Percentiles rank a stretch among this genome's conserved stretches.
Conservation (phyloP, 1,284 basidiomycete species). For the Marasmius oreades region DNA sequence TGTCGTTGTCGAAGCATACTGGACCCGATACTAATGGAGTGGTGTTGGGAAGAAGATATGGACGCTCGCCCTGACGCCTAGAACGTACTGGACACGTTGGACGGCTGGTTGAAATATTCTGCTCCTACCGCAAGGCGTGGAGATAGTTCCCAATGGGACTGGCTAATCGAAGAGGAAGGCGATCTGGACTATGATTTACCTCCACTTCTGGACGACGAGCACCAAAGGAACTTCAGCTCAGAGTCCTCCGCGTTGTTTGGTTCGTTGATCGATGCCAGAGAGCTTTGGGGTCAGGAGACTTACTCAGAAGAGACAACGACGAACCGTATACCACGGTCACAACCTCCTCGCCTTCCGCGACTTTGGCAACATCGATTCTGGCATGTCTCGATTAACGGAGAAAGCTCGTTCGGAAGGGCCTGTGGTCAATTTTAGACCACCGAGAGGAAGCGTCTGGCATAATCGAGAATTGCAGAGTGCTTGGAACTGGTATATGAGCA, state of each 20-base stretch:
- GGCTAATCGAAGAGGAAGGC: not conserved
- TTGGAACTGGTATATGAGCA: not conserved
- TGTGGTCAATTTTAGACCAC: not conserved
- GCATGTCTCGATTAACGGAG: too few relatives aligned
- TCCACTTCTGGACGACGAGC: not conserved
- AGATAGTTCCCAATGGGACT: too few relatives aligned
- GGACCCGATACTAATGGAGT: slow-evolving; percentile 48
- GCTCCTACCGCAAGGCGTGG: not conserved
- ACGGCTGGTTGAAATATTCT: not conserved
- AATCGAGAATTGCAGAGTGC: not conserved
- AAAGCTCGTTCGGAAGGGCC: not conserved
- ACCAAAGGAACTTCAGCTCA: not conserved
- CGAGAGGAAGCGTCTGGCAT: not conserved
- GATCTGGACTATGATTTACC: not conserved
- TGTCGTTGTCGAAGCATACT: slow-evolving; percentile 62
- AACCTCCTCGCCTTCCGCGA: not conserved
- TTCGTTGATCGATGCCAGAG: not conserved
- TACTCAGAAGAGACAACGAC: not conserved
- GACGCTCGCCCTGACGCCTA: not conserved
- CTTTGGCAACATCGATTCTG: too few relatives aligned
- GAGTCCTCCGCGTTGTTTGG: not conserved
- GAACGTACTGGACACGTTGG: not conserved
- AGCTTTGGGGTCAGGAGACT: not conserved
- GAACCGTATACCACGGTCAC: not conserved
- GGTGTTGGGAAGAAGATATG: slow-evolving; percentile 1